Base-by-base conservation (phyloP, 139 green algal species). In the Picochlorum sp. region DNA sequence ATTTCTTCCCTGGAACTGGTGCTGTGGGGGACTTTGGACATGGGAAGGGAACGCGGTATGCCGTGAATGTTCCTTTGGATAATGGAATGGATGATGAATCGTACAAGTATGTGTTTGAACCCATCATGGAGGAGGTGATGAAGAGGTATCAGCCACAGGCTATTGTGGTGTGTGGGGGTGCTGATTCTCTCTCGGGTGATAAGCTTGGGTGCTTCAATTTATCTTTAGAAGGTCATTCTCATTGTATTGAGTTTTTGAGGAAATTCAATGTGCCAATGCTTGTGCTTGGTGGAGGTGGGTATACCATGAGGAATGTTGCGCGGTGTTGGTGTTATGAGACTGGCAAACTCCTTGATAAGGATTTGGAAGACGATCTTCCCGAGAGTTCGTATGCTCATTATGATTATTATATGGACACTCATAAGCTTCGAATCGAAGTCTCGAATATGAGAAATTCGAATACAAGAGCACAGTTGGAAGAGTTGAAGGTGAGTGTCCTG, bases 171-270 rank as follows among this genome's bases (percentile, higher is more conserved):
- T 97, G 95, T 80, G 90, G 83, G 23, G 92, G 94, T 28, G 94
- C 94, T 2, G 94, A 99, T 80, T 92, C 80, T 21, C 81, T 99
- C 4, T 88, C 81, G 0, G 94, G 94, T 7, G 94, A 99, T 81
- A 83, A 92, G 37, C 86, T 99, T 38, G 94, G 94, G 64, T 99
- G 92, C 85, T 99, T 99, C 82, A 99, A 98, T 82, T 82, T 99
- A 6, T 94, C 82, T 44, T 69, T 96, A 65, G 74, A 94, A 61
- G 87, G 87, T 26, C 87, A 94, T 66, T 82, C 81, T n/a, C 79
- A 94, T 77, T 98, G 94, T 80, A 79, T 99, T 32, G 89, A 96
- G 75, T 98, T 96, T 75, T 78, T 99, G 76, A 70, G 82, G 50
- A 86, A 74, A 47, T 97, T 93, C 71, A 85, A 87, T 49, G 85